Evolutionary conservation across 129 eudicot genomes (phyloP).

Genomic region (Ambrosia trifida): DNA sequence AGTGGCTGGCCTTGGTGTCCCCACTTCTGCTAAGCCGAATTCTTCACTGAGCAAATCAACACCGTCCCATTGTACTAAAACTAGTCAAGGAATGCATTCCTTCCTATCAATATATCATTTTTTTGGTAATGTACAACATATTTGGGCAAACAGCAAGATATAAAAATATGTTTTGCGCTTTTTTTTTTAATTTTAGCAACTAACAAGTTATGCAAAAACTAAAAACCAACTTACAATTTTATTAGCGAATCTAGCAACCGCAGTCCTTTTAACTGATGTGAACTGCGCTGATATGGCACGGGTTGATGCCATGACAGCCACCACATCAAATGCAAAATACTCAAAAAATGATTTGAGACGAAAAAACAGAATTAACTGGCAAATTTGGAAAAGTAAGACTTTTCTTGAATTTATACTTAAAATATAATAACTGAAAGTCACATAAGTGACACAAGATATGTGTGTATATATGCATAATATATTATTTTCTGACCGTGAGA

Average conservation of each 20-base stretch:
- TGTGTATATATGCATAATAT: too few relatives aligned
- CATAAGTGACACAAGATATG: too few relatives aligned
- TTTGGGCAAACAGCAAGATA: background rate
- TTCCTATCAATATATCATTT: background rate
- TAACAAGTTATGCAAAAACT: too few relatives aligned
- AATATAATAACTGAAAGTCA: too few relatives aligned
- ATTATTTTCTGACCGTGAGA: too few relatives aligned
- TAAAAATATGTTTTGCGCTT: too few relatives aligned
- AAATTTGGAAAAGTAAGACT: too few relatives aligned
- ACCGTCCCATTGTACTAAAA: conserved; percentile 56
- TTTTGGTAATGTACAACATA: background rate
- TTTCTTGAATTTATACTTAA: too few relatives aligned
- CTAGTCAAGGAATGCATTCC: conserved; percentile 31
- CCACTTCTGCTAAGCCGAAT: conserved; percentile 51
- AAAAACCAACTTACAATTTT: background rate
- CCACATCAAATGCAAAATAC: background rate
- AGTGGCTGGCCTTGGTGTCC: conserved; percentile 49
- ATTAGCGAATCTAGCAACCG: background rate
- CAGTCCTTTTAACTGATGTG: background rate
- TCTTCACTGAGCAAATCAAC: conserved; percentile 54
- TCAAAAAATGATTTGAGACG: too few relatives aligned
- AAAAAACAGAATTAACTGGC: background rate
- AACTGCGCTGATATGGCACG: background rate
- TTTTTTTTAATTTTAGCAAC: too few relatives aligned
- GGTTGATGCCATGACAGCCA: background rate